Evolutionary conservation across 2,329 filamentous ascomycete genomes (phyloP).

Genomic region (Davidsoniella neocaledoniae): DNA sequence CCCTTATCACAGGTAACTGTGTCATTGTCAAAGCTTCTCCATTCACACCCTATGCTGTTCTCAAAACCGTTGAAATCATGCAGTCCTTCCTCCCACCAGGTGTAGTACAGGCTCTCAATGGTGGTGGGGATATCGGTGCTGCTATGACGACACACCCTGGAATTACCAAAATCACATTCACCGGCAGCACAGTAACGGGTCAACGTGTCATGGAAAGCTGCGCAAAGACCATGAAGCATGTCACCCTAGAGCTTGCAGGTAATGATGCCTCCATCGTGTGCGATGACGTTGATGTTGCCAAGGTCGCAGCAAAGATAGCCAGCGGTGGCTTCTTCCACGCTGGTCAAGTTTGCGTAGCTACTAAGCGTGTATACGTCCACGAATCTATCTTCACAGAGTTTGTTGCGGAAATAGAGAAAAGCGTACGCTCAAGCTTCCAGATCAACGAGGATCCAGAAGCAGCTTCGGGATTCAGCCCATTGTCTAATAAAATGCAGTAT

Average conservation of each 20-base stretch:
- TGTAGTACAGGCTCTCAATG: constrained; percentile 43
- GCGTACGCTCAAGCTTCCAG: constrained; percentile 9
- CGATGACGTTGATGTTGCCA: constrained; percentile 35
- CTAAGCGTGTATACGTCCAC: constrained; percentile 46
- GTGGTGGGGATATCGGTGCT: constrained; percentile 42
- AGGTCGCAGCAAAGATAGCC: constrained; percentile 23
- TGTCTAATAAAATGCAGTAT: constrained; percentile 50
- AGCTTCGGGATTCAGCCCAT: constrained; percentile 31
- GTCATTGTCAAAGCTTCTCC: constrained; percentile 41
- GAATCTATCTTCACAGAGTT: constrained; percentile 39
- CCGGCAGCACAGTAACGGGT: constrained; percentile 41
- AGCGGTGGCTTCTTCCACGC: constrained; percentile 38
- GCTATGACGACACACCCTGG: constrained; percentile 41
- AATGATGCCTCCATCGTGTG: constrained; percentile 45
- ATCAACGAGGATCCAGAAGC: constrained; percentile 26
- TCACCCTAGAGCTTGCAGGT: constrained; percentile 44
- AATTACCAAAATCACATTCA: constrained; percentile 47
- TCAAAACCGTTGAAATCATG: constrained; percentile 45
- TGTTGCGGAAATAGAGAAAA: constrained; percentile 22
- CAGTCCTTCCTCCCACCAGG: constrained; percentile 42
- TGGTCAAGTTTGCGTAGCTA: constrained; percentile 23
- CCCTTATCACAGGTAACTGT: constrained; percentile 37
- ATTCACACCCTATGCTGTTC: constrained; percentile 37
- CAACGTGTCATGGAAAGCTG: constrained; percentile 43
- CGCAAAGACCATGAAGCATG: constrained; percentile 39